phyloP scores from a whole-genome alignment of 768 basidiomycete genomes.

The Trametes maxima region DNA sequence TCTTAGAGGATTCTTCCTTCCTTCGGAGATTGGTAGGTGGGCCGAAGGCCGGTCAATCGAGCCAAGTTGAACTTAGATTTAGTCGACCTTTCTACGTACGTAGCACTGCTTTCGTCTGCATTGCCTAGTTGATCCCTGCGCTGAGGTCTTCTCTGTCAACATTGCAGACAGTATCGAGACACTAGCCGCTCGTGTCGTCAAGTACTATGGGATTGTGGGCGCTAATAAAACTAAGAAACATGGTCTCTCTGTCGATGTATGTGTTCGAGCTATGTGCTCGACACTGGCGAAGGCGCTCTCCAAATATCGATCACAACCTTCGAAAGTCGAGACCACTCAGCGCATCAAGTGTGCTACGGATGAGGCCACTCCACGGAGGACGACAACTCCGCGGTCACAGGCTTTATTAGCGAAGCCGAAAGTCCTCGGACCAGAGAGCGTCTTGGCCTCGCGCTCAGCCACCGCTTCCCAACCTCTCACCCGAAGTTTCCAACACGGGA shows the following conservation, averaged over 20 bases:
- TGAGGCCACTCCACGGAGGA: not conserved
- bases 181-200: not conserved
- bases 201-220: not conserved
- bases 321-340: not conserved
- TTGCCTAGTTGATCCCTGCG: slow-evolving; percentile 2
- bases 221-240: not conserved
- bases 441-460: slow-evolving; percentile 3
- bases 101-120: not conserved
- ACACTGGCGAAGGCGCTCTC: not conserved
- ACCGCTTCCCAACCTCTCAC: slow-evolving; percentile 7
- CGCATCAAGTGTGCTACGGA: slow-evolving; percentile 4
- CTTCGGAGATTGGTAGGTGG: not conserved
- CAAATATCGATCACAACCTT: not conserved
- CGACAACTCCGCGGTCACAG: slow-evolving; percentile 18
- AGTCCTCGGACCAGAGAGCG: slow-evolving; percentile 17
- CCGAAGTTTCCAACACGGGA: not conserved
- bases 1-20: not conserved
- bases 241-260: too few relatives aligned
- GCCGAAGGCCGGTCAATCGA: not conserved
- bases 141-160: not conserved
- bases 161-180: not conserved
- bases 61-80: not conserved
- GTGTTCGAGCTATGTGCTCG: too few relatives aligned
- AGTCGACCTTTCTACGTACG: not conserved
- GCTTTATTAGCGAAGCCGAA: slow-evolving; percentile 13